Conservation (phyloP, 176 grass and related monocot species). For the Carex cristatella region DNA sequence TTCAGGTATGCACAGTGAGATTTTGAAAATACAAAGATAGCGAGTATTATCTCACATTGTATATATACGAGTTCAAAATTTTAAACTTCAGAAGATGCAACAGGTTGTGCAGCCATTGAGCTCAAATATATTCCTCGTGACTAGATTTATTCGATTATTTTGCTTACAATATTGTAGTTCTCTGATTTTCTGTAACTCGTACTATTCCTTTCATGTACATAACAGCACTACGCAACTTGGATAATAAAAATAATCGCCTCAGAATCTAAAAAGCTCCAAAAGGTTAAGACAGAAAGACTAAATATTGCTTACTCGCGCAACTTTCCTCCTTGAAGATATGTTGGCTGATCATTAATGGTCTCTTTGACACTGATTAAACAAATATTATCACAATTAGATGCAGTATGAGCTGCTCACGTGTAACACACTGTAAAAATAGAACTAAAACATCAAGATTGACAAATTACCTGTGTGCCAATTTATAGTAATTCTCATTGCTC, state of each 20-base stretch:
- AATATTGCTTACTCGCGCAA: slow-evolving; percentile 71
- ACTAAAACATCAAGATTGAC: not conserved
- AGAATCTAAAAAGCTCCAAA: slow-evolving; percentile 9
- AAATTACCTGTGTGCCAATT: slow-evolving; percentile 86
- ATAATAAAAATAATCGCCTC: not conserved
- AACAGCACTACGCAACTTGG: not conserved
- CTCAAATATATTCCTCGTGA: not conserved
- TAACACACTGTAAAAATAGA: not conserved
- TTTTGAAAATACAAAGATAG: not conserved
- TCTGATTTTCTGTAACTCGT: not conserved
- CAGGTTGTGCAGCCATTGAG: not conserved
- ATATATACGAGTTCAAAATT: not conserved
- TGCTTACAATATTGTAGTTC: not conserved
- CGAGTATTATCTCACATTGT: not conserved
- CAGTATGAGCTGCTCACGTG: slow-evolving; percentile 1
- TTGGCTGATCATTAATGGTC: slow-evolving; percentile 72
- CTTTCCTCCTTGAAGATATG: slow-evolving; percentile 81
- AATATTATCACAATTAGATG: slow-evolving; percentile 32
- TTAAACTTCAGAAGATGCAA: not conserved
- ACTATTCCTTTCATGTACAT: not conserved
- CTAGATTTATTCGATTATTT: not conserved
- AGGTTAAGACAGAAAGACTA: slow-evolving; percentile 7
- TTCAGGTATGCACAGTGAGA: not conserved
- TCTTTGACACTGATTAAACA: slow-evolving; percentile 82
- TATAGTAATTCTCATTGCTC: slow-evolving; percentile 98